Conservation (phyloP, 371 early-diverging fungal genomes). For the Saksenaea oblongispora region DNA sequence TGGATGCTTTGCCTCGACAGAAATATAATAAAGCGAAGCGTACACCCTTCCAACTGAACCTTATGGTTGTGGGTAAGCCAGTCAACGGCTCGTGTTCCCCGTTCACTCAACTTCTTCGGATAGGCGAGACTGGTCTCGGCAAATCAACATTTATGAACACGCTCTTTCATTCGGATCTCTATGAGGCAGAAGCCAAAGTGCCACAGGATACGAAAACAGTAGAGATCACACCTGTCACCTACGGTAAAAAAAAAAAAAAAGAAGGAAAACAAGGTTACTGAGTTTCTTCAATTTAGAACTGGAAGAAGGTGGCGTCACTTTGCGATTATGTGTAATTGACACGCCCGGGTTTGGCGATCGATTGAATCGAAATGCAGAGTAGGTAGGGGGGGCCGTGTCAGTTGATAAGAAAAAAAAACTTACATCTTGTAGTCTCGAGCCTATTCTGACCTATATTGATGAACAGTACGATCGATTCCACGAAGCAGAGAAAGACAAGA, state of each 20-base stretch:
- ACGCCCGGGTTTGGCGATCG: conserved; percentile 96
- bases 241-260: conserved; percentile 49
- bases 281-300: conserved; percentile 57
- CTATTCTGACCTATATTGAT: conserved; percentile 90
- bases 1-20: conserved; percentile 72
- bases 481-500: conserved; percentile 88
- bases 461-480: conserved; percentile 87
- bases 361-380: conserved; percentile 77
- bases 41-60: conserved; percentile 67
- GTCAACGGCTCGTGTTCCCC: neutral
- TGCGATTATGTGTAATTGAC: conserved; percentile 89
- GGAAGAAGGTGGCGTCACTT: conserved; percentile 87
- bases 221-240: conserved; percentile 64
- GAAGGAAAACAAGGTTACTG: neutral
- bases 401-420: conserved; percentile 19
- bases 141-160: conserved; percentile 95
- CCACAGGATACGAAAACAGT: conserved; percentile 66
- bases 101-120: neutral
- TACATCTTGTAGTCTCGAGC: conserved; percentile 56
- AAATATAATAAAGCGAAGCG: conserved; percentile 65
- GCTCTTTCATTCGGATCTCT: conserved; percentile 73
- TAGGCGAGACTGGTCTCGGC: conserved; percentile 87
- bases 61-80: conserved; percentile 80
- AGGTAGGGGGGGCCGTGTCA: conserved; percentile 42
- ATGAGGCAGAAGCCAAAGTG: conserved; percentile 58